Conservation (phyloP, 768 basidiomycete genomes). For the Suillus placidus region DNA sequence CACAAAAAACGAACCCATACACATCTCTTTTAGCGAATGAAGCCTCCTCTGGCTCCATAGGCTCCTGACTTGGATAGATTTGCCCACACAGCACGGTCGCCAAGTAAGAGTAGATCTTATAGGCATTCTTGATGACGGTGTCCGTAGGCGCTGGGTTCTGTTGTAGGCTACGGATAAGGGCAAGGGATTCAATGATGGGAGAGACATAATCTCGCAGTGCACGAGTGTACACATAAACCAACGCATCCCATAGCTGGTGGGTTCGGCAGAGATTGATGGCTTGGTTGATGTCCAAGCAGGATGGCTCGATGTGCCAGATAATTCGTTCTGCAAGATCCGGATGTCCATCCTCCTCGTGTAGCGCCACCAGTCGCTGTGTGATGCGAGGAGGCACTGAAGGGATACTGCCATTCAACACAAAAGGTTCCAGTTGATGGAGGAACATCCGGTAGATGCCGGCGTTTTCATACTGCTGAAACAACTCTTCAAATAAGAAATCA, state of each 20-base stretch:
- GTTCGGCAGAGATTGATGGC: conserved; percentile 83
- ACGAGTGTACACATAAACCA: conserved; percentile 91
- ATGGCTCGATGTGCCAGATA: conserved; percentile 96
- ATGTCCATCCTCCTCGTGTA: conserved; percentile 72
- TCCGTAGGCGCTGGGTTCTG: conserved; percentile 45
- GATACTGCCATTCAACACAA: conserved; percentile 76
- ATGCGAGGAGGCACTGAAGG: conserved; percentile 82
- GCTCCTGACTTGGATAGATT: conserved; percentile 83
- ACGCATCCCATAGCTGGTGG: conserved; percentile 86
- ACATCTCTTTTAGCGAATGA: conserved; percentile 69
- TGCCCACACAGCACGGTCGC: conserved; percentile 79
- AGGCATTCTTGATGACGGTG: conserved; percentile 68
- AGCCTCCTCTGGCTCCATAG: conserved; percentile 66
- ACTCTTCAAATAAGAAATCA: conserved; percentile 90
- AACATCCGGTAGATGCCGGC: conserved; percentile 85
- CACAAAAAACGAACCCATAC: conserved; percentile 85
- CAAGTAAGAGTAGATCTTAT: conserved; percentile 91
- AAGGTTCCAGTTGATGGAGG: conserved; percentile 77
- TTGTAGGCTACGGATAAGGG: conserved; percentile 56
- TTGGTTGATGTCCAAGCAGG: conserved; percentile 91
- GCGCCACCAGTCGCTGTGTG: conserved; percentile 77
- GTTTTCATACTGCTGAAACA: conserved; percentile 88
- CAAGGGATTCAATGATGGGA: conserved; percentile 83
- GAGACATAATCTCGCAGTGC: conserved; percentile 88
- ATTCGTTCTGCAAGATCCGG: conserved; percentile 82